Percentiles rank a stretch among this genome's conserved stretches.
phyloP scores from a whole-genome alignment of 768 basidiomycete species.

The Serendipita sp. region DNA sequence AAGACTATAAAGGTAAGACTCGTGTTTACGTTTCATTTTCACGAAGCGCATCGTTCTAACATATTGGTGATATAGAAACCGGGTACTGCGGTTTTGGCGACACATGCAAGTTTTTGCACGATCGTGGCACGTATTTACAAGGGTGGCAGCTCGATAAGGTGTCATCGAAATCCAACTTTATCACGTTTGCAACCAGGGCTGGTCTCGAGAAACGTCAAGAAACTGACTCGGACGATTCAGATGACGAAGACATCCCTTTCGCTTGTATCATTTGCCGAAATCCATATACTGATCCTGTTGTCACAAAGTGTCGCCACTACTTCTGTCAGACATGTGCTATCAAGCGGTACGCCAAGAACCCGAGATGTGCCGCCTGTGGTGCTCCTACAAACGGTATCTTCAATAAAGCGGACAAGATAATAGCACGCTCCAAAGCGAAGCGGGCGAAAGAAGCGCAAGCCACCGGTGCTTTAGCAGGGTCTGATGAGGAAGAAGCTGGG shows the following conservation, averaged over 20 bases:
- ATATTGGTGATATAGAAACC: conserved; percentile 47
- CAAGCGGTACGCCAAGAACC: conserved; percentile 83
- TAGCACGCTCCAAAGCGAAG: conserved; percentile 57
- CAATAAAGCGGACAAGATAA: conserved; percentile 84
- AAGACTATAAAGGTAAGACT: conserved; percentile 89
- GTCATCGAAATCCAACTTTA: conserved; percentile 4
- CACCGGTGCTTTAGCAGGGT: conserved; percentile 28
- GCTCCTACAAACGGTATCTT: conserved; percentile 90
- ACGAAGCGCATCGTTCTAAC: not conserved
- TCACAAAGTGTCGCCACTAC: conserved; percentile 93
- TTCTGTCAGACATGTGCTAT: conserved; percentile 93
- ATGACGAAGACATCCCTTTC: conserved; percentile 84
- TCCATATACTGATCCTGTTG: conserved; percentile 85
- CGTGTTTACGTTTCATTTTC: not conserved
- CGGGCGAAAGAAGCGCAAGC: conserved; percentile 30
- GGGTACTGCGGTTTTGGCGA: conserved; percentile 99
- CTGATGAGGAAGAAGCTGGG: conserved; percentile 14
- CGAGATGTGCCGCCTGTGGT: conserved; percentile 90
- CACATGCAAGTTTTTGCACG: conserved; percentile 97
- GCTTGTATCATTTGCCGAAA: conserved; percentile 97
- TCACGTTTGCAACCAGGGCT: not conserved
- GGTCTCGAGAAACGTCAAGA: conserved; percentile 32
- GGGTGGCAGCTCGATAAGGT: conserved; percentile 98
- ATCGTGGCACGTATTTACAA: conserved; percentile 90
- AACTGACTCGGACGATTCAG: conserved; percentile 40